phyloP scores from a whole-genome alignment of 179 eudicot species.

The Drosera spatulata region DNA sequence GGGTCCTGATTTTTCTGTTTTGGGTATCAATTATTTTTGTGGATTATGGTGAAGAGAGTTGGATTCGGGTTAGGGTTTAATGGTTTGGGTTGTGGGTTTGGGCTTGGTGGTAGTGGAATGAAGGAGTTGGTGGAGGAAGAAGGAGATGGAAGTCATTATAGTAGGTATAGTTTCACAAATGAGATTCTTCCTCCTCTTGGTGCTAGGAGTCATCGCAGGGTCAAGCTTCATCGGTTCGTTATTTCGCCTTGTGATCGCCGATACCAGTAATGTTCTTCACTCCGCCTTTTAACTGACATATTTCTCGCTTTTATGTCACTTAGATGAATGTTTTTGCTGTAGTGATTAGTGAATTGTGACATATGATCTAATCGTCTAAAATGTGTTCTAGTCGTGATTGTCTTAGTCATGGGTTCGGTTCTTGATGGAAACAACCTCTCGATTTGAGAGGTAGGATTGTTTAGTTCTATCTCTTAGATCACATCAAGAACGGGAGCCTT shows the following conservation, averaged over 20 bases:
- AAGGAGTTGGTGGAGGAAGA: neutral
- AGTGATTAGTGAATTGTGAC: too few species aligned
- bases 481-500: too few species aligned
- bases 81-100: neutral
- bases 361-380: too few species aligned
- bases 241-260: conserved; percentile 70
- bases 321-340: too few species aligned
- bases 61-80: neutral
- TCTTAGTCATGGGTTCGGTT: too few species aligned
- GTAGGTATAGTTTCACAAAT: conserved; percentile 62
- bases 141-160: conserved; percentile 14
- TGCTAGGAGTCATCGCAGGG: conserved; percentile 58
- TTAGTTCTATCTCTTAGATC: too few species aligned
- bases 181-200: conserved; percentile 81
- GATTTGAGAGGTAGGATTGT: too few species aligned
- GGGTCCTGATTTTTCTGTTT: too few species aligned
- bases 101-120: neutral
- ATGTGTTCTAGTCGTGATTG: too few species aligned
- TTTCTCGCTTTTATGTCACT: neutral
- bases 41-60: neutral
- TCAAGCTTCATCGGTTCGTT: conserved; percentile 39
- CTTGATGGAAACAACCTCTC: too few species aligned
- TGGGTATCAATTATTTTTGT: neutral
- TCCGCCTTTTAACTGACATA: neutral
- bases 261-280: conserved; percentile 40